Evolutionary conservation across 2,329 filamentous ascomycete genomes (phyloP).

Genomic region (Cordyceps cateniannulata): DNA sequence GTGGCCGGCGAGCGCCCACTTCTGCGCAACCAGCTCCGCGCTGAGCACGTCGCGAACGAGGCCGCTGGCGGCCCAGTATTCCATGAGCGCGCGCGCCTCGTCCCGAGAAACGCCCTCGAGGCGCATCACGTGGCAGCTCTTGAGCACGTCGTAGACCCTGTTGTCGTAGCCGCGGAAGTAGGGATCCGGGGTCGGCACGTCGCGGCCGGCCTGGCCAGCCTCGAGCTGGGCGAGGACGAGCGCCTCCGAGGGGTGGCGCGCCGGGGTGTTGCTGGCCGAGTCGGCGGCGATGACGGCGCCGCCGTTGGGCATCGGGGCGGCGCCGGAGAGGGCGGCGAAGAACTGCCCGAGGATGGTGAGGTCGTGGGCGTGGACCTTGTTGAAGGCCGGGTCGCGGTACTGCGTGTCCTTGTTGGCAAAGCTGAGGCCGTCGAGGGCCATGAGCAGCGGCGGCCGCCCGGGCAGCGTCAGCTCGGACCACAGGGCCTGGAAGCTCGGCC

Average conservation of each 20-base stretch:
- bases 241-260: conserved; percentile 58
- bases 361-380: conserved; percentile 80
- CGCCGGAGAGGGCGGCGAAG: conserved; percentile 61
- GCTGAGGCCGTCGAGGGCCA: conserved; percentile 71
- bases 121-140: conserved; percentile 44
- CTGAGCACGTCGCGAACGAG: conserved; percentile 65
- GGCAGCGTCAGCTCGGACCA: conserved; percentile 68
- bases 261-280: conserved; percentile 60
- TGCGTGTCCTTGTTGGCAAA: conserved; percentile 74
- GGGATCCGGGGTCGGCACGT: conserved; percentile 40
- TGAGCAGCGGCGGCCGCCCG: conserved; percentile 54
- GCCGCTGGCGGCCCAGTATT: conserved; percentile 89
- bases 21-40: conserved; percentile 66
- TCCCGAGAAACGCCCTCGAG: conserved; percentile 63
- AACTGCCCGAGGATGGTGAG: conserved; percentile 71
- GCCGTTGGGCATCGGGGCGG: conserved; percentile 57
- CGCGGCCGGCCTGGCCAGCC: conserved; percentile 33
- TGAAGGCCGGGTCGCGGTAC: conserved; percentile 66
- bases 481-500: conserved; percentile 72
- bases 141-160: conserved; percentile 47
- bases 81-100: conserved; percentile 75
- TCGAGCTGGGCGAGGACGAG: conserved; percentile 55
- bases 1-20: conserved; percentile 76
- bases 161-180: conserved; percentile 52
- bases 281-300: conserved; percentile 72